Evolutionary conservation across 2,329 filamentous ascomycete species (phyloP).

Genomic region (Verticillium dahliae): DNA sequence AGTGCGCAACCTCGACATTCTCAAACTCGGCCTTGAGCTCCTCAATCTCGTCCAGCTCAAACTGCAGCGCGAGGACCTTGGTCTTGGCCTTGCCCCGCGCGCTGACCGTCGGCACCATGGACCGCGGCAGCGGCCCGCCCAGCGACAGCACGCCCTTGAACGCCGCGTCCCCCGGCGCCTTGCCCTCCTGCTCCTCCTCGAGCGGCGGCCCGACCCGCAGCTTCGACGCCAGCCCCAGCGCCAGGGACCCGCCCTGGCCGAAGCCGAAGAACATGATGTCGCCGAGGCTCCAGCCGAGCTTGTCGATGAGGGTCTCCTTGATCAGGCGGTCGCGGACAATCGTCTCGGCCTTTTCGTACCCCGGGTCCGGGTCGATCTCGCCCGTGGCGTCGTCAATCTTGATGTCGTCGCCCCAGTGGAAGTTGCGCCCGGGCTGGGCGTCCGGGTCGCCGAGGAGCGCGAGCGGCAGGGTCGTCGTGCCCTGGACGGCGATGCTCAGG

Average conservation of each 20-base stretch:
- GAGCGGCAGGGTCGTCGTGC: constrained; percentile 61
- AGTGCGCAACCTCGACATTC: constrained; percentile 61
- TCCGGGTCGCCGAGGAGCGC: constrained; percentile 47
- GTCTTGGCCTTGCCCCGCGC: constrained; percentile 51
- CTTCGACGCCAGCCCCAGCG: constrained; percentile 46
- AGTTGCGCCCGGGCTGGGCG: constrained; percentile 17
- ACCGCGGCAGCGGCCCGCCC: constrained; percentile 51
- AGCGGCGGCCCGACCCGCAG: constrained; percentile 27
- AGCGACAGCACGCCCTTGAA: constrained; percentile 57
- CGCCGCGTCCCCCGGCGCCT: constrained; percentile 7
- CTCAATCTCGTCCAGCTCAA: constrained; percentile 58
- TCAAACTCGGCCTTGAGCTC: constrained; percentile 59
- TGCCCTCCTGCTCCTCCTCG: constrained; percentile 17
- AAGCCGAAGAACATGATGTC: constrained; percentile 62
- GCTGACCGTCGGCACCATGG: constrained; percentile 40
- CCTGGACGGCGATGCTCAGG: constrained; percentile 67
- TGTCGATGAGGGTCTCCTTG: constrained; percentile 39
- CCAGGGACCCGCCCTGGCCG: constrained; percentile 60
- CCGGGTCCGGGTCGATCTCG: constrained; percentile 54
- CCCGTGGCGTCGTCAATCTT: constrained; percentile 42
- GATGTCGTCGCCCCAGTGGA: constrained; percentile 65
- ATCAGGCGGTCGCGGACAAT: constrained; percentile 46
- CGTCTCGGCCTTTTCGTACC: constrained; percentile 43
- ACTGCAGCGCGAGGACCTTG: constrained; percentile 52
- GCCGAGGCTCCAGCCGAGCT: constrained; percentile 51